A percentile compares a stretch with the other conserved stretches of the same genome.
phyloP scores from a whole-genome alignment of 2,329 filamentous ascomycete species.

The Cryphonectria nitschkei region DNA sequence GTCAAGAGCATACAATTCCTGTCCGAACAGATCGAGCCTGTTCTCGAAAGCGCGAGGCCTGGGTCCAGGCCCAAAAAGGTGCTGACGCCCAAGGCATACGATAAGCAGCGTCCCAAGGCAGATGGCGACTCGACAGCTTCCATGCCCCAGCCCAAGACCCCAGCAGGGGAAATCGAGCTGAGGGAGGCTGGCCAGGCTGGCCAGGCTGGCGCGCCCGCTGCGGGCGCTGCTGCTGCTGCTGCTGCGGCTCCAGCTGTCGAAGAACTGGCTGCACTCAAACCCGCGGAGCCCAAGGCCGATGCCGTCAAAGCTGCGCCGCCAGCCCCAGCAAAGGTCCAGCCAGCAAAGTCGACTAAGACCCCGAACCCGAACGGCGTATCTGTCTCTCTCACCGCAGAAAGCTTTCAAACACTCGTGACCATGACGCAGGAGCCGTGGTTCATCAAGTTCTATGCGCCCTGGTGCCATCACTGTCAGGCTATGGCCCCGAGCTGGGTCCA shows the following conservation, averaged over 20 bases:
- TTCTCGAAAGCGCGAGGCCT: constrained; percentile 77
- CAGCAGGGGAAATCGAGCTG: constrained; percentile 35
- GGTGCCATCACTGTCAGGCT: constrained; percentile 94
- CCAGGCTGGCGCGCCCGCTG: constrained; percentile 33
- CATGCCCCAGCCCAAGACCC: constrained; percentile 19
- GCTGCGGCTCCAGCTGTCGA: constrained; percentile 14
- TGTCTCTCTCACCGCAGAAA: constrained; percentile 76
- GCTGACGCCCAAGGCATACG: constrained; percentile 73
- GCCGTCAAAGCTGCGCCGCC: constrained; percentile 36
- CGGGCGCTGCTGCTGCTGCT: not conserved
- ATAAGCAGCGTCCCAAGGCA: constrained; percentile 41
- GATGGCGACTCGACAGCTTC: constrained; percentile 25
- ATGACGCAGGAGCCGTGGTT: constrained; percentile 94
- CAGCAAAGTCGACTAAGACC: constrained; percentile 56
- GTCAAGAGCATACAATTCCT: constrained; percentile 68
- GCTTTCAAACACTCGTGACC: constrained; percentile 83
- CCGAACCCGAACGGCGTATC: constrained; percentile 80
- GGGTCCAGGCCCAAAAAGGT: constrained; percentile 74
- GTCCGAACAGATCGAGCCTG: constrained; percentile 73
- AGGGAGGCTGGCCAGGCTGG: constrained; percentile 39
- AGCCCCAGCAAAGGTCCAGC: constrained; percentile 42
- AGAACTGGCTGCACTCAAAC: constrained; percentile 25
- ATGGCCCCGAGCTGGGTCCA: constrained; percentile 89
- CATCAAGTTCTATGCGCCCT: constrained; percentile 97
- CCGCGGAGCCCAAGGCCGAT: constrained; percentile 33